Conservation (phyloP, 2,329 filamentous ascomycete genomes). For the Moelleriella libera region DNA sequence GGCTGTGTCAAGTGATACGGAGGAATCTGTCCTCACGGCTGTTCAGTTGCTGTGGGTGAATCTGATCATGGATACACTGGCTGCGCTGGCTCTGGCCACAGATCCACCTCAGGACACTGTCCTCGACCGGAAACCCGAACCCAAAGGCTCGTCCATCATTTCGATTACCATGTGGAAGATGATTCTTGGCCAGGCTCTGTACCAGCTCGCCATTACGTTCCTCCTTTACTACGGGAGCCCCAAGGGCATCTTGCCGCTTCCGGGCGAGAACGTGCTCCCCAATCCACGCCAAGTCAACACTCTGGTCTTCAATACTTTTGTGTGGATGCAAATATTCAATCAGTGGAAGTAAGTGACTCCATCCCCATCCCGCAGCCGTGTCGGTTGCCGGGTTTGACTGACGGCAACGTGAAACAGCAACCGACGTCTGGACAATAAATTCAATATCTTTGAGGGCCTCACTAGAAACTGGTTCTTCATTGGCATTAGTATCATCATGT, state of each 20-base stretch:
- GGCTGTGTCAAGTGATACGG: conserved; percentile 55
- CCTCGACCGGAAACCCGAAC: conserved; percentile 58
- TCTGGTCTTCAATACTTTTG: conserved; percentile 93
- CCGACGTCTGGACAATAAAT: conserved; percentile 81
- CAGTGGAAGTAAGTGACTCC: conserved; percentile 65
- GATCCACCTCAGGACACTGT: conserved; percentile 78
- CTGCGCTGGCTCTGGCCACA: conserved; percentile 75
- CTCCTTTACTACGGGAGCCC: conserved; percentile 64
- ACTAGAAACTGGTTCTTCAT: conserved; percentile 80
- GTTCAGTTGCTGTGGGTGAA: conserved; percentile 95
- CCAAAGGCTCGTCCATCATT: conserved; percentile 48
- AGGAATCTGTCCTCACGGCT: conserved; percentile 67
- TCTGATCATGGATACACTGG: conserved; percentile 93
- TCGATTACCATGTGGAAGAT: conserved; percentile 98
- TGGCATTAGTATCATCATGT: conserved; percentile 72
- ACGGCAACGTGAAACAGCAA: conserved; percentile 36
- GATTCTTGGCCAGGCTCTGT: conserved; percentile 86
- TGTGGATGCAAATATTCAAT: conserved; percentile 99
- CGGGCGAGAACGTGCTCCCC: conserved; percentile 33
- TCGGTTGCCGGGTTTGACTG: neutral
- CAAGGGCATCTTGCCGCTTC: conserved; percentile 18
- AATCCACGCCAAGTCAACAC: conserved; percentile 46
- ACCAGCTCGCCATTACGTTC: conserved; percentile 70
- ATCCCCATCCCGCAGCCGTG: neutral
- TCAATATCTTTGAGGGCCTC: conserved; percentile 91